phyloP scores from a whole-genome alignment of 306 rosid genomes.

The Fagus sylvatica region DNA sequence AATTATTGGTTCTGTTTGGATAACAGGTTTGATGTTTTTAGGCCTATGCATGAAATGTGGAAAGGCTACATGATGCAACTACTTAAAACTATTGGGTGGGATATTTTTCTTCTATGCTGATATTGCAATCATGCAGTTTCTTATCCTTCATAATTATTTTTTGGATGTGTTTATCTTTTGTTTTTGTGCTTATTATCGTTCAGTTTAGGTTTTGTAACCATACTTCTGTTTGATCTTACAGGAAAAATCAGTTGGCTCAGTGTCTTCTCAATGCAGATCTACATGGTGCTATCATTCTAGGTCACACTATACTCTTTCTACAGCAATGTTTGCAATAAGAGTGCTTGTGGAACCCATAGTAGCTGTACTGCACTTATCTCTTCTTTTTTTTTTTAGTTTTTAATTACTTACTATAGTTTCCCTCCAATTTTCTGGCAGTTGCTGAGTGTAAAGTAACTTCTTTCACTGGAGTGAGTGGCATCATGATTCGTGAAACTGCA shows the following conservation, averaged over 20 bases:
- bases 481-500: slow-evolving; percentile 84
- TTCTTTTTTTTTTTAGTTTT: not conserved
- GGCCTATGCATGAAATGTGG: slow-evolving; percentile 92
- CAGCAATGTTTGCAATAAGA: slow-evolving; percentile 3
- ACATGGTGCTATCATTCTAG: slow-evolving; percentile 82
- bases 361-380: not conserved
- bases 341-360: not conserved
- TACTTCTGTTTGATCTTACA: slow-evolving; percentile 39
- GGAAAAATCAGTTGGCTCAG: slow-evolving; percentile 77
- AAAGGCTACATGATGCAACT: slow-evolving; percentile 58
- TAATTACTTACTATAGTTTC: slow-evolving; percentile 10
- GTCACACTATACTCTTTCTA: slow-evolving; percentile 32
- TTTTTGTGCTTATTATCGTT: not conserved
- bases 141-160: not conserved
- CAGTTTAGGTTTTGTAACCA: slow-evolving; percentile 17
- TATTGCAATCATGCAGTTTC: slow-evolving; percentile 11
- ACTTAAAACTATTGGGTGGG: slow-evolving; percentile 59
- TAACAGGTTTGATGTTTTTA: slow-evolving; percentile 62
- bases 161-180: not conserved
- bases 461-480: slow-evolving; percentile 61
- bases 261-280: slow-evolving; percentile 75
- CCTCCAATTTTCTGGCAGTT: slow-evolving; percentile 48
- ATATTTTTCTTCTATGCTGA: slow-evolving; percentile 16
- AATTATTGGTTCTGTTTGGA: slow-evolving; percentile 14
- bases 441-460: slow-evolving; percentile 62